Percentiles rank a stretch among this genome's conserved stretches.
Conservation (phyloP, 75 land plant genomes). For the Selaginella tamariscina region DNA sequence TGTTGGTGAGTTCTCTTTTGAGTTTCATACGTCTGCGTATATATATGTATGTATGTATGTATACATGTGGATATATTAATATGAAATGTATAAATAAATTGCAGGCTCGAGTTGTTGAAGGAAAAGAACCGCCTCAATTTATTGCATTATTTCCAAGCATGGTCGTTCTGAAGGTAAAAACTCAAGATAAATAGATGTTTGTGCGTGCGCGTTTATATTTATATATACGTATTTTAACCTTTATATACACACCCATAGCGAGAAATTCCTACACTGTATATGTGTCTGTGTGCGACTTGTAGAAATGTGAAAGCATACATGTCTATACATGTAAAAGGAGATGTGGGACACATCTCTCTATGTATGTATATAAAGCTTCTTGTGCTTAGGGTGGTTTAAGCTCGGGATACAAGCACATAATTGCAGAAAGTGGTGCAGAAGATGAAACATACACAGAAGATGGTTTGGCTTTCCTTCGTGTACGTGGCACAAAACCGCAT, state of each 20-base stretch:
- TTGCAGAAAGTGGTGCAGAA: constrained; percentile 43
- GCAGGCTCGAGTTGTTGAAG: constrained; percentile 84
- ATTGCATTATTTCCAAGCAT: constrained; percentile 77
- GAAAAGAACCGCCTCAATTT: constrained; percentile 94
- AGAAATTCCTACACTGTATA: no score
- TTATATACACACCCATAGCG: no score
- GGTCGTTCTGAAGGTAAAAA: constrained; percentile 84
- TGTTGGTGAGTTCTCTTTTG: constrained; percentile 36
- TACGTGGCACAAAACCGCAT: constrained; percentile 62
- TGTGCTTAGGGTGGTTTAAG: constrained; percentile 62
- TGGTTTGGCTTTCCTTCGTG: constrained; percentile 51
- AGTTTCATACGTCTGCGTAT: no score
- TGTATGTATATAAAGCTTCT: neutral
- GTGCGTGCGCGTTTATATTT: no score
- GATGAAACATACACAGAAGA: constrained; percentile 67
- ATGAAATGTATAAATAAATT: no score
- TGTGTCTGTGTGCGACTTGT: no score
- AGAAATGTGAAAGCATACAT: no score
- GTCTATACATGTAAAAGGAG: no score
- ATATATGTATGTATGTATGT: no score
- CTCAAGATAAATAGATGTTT: no score
- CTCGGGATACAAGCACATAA: constrained; percentile 56
- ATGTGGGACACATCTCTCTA: constrained; percentile 1
- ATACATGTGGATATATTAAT: no score
- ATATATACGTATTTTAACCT: no score